A percentile compares a stretch with the other conserved stretches of the same genome.
phyloP scores from a whole-genome alignment of 768 basidiomycete genomes.

The Exidia glandulosa region DNA sequence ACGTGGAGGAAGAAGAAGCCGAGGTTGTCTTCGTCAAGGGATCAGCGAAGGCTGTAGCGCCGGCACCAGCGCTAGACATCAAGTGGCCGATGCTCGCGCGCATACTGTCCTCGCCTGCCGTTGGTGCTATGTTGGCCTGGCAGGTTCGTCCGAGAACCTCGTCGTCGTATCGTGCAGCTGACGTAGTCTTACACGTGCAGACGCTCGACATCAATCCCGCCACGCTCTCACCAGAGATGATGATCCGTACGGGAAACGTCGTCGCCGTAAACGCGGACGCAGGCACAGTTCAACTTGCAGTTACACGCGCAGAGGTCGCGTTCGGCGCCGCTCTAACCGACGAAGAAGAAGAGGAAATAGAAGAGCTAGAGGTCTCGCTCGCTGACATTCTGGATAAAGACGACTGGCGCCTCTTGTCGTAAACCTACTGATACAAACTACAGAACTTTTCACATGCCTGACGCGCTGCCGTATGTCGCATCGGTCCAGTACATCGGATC shows the following conservation, averaged over 20 bases:
- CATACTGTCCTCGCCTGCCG: neutral
- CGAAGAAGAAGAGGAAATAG: constrained; percentile 15
- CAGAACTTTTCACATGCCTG: too few species aligned
- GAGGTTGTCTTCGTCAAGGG: neutral
- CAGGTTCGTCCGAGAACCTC: constrained; percentile 31
- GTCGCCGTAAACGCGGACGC: constrained; percentile 13
- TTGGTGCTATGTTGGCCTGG: constrained; percentile 30
- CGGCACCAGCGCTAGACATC: neutral
- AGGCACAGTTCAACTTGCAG: constrained; percentile 12
- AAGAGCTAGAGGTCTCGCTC: constrained; percentile 9
- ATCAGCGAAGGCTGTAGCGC: neutral
- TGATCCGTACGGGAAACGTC: constrained; percentile 38
- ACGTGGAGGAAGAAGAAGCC: constrained; percentile 26
- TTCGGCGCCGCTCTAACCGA: constrained; percentile 17
- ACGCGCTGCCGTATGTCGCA: too few species aligned
- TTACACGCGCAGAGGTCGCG: constrained; percentile 13
- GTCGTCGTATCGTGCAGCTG: neutral
- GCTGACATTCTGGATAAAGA: neutral
- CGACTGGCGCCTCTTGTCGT: neutral
- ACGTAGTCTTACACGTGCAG: constrained; percentile 21
- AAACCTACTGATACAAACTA: too few species aligned
- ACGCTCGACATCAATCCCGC: constrained; percentile 45
- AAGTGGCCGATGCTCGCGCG: neutral
- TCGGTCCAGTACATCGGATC: too few species aligned
- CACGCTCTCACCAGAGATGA: constrained; percentile 48